Conservation (phyloP, 768 basidiomycete species). For the Lanmaoa pseudosensibilis region DNA sequence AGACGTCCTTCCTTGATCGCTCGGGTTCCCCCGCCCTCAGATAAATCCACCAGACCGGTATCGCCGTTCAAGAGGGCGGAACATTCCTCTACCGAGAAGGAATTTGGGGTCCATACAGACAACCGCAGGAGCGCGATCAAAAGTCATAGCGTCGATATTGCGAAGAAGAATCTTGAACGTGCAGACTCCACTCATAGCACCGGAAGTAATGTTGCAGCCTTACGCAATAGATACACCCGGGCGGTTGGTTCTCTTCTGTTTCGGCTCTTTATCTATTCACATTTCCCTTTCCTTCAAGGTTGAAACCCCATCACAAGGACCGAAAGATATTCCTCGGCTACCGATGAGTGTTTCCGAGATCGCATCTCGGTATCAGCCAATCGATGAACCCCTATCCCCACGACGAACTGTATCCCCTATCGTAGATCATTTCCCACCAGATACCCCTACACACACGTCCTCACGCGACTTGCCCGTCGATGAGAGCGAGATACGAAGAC, state of each 20-base stretch:
- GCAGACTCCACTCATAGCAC: conserved; percentile 53
- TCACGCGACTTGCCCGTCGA: conserved; percentile 20
- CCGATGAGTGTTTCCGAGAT: conserved; percentile 64
- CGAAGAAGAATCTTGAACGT: conserved; percentile 44
- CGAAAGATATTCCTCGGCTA: conserved; percentile 61
- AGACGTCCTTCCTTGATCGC: conserved; percentile 26
- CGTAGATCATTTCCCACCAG: conserved; percentile 26
- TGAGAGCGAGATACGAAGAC: conserved; percentile 30
- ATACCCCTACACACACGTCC: conserved; percentile 20
- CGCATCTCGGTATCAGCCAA: conserved; percentile 59
- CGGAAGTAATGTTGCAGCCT: conserved; percentile 64
- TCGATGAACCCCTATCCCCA: conserved; percentile 45
- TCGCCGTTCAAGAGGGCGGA: conserved; percentile 24
- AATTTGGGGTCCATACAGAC: conserved; percentile 34
- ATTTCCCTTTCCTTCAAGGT: conserved; percentile 37
- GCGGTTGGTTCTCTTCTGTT: conserved; percentile 42
- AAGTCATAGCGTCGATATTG: conserved; percentile 34
- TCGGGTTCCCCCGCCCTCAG: conserved; percentile 15
- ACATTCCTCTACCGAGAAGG: conserved; percentile 27
- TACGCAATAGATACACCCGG: conserved; percentile 62
- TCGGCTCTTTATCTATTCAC: conserved; percentile 3
- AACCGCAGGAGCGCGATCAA: conserved; percentile 15
- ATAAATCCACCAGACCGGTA: conserved; percentile 15
- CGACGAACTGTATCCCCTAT: conserved; percentile 39
- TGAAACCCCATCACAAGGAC: conserved; percentile 51